phyloP scores from a whole-genome alignment of 495 filamentous ascomycete species.

The Neurospora sp. region DNA sequence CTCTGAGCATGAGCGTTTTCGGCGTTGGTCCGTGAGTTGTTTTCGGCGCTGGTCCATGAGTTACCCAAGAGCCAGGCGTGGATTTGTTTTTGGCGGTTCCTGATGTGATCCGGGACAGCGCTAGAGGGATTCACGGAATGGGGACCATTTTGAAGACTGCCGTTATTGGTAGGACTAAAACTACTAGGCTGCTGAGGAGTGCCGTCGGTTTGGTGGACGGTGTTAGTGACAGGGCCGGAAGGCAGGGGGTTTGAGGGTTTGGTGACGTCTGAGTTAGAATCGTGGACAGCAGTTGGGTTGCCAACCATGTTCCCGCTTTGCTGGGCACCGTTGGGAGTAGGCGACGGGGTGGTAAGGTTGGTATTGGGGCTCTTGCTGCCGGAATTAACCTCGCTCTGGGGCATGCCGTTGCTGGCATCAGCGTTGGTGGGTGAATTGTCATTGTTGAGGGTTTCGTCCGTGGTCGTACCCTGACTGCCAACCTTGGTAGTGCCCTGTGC shows the following conservation, averaged over 20 bases:
- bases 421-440: background rate
- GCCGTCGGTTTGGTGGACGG: background rate
- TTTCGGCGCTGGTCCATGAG: background rate
- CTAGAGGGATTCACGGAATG: background rate
- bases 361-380: background rate
- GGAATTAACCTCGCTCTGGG: background rate
- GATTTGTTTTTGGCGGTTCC: background rate
- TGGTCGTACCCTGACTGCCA: background rate
- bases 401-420: background rate
- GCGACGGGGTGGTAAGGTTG: background rate
- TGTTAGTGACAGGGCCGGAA: background rate
- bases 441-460: background rate
- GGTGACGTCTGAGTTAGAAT: background rate
- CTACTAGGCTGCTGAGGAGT: background rate
- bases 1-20: background rate
- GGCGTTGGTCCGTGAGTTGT: background rate
- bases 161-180: background rate
- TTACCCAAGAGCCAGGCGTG: background rate
- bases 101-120: background rate
- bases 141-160: background rate
- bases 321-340: background rate
- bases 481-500: background rate
- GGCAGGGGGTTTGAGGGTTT: background rate
- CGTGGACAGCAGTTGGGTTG: background rate
- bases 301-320: background rate